Base-by-base conservation (phyloP, 176 grass and related monocot species). In the Sorghum bicolor region DNA sequence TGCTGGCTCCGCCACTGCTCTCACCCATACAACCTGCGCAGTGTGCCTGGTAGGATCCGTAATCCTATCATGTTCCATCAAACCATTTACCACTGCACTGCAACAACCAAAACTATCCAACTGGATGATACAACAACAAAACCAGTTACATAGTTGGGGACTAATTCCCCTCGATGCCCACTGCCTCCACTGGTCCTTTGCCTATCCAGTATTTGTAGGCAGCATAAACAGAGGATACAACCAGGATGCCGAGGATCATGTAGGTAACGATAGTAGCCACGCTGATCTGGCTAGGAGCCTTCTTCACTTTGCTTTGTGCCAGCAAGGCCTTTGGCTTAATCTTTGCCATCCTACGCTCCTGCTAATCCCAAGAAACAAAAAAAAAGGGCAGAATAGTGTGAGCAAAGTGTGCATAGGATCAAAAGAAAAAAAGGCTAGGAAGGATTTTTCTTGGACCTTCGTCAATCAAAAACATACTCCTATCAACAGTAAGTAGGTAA, bases 271-370 rank as follows among this genome's bases (percentile, higher is more conserved):
- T 87, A 6, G 71, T 84, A 25, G 48, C 38, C 19, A 81, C 32
- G 5, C 88, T 41, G 36, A 96, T 75, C 84, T 93, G 91, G 47
- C 88, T 76, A 4, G 91, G 94, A n/a, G 88, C 77, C 80, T 93
- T 96, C 91, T 91, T 96, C 75, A 83, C 82, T 75, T 96, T 96
- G 88, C 94, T 96, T 63, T 91, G 88, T 9, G 83, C 91, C 47
- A 96, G 86, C 77, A 96, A 62, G 7, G 86, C 80, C 82, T 96
- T 90, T 30, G 94, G 94, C 80, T 96, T 96, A 84, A 93, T 85
- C 79, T 85, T 96, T 17, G 91, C 67, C 91, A 96, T 96, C 5
- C n/a, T 10, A 75, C 20, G 32, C 74, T 86, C 58, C 79, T 88
- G 74, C 25, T 30, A 80, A 60, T 60, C 37, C 58, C 28, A 83